These are phyloP conservation scores for Diutina siamensis DNA, from an alignment of 1,139 yeast species.

Conservation along the genomic window DNA sequence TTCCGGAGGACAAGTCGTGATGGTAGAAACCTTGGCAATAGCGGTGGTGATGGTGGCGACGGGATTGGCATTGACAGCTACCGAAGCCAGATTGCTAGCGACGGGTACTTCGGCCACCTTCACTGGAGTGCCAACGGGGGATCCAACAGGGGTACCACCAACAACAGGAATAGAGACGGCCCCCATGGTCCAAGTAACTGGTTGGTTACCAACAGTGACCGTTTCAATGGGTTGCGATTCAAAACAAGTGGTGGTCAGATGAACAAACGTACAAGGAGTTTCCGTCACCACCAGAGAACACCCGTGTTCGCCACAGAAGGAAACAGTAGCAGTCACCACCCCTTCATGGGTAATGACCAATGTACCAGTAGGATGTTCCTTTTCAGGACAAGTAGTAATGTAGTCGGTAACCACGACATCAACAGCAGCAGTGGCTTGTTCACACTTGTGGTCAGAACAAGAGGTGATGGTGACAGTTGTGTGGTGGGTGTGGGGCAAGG, in stretches of 20 bases:
- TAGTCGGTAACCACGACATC: not conserved
- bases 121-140: too few species aligned
- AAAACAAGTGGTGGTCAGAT: not conserved
- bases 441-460: not conserved
- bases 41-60: too few species aligned
- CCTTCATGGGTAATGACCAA: not conserved
- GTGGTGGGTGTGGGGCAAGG: not conserved
- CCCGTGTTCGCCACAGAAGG: not conserved
- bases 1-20: not conserved
- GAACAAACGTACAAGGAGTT: not conserved
- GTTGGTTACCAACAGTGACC: too few species aligned
- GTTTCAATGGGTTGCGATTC: too few species aligned
- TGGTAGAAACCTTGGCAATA: too few species aligned
- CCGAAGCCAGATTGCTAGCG: too few species aligned
- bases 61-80: too few species aligned
- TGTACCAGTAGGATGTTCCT: not conserved
- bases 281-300: not conserved
- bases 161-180: too few species aligned
- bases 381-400: not conserved
- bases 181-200: too few species aligned
- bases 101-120: too few species aligned
- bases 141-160: too few species aligned
- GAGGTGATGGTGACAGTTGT: not conserved
- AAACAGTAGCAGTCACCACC: not conserved
- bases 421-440: not conserved